phyloP scores from a whole-genome alignment of 305 asterid species.

The Rubia balearica region DNA sequence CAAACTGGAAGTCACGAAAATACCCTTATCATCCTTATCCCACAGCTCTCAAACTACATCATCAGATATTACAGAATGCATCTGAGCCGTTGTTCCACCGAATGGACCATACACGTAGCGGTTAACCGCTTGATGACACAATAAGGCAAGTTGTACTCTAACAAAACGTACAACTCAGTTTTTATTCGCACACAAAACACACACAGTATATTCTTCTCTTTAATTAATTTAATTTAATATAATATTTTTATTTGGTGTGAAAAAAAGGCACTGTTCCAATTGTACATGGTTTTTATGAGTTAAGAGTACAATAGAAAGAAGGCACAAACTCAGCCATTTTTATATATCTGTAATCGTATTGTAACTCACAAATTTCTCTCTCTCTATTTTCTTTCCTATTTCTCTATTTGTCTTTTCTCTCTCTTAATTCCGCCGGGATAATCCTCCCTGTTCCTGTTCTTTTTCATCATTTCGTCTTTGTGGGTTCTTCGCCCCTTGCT shows the following conservation, averaged over 20 bases:
- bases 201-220: background rate
- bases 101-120: conserved; percentile 13
- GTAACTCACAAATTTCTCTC: conserved; percentile 13
- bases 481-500: background rate
- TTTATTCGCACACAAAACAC: conserved; percentile 11
- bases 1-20: background rate
- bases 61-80: background rate
- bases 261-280: background rate
- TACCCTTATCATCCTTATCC: conserved; percentile 5
- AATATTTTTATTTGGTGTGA: background rate
- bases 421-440: conserved; percentile 12
- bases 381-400: background rate
- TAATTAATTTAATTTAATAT: too few species aligned
- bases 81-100: conserved; percentile 16
- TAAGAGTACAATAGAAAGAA: conserved; percentile 5
- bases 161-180: background rate
- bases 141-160: background rate
- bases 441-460: background rate
- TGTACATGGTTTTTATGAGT: too few species aligned
- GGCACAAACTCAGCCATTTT: conserved; percentile 9
- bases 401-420: conserved; percentile 12
- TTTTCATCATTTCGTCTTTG: background rate
- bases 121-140: conserved; percentile 13
- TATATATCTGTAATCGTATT: background rate
- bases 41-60: background rate